Base-by-base conservation (phyloP, 2,329 filamentous ascomycete genomes). In the Talaromyces sp. region DNA sequence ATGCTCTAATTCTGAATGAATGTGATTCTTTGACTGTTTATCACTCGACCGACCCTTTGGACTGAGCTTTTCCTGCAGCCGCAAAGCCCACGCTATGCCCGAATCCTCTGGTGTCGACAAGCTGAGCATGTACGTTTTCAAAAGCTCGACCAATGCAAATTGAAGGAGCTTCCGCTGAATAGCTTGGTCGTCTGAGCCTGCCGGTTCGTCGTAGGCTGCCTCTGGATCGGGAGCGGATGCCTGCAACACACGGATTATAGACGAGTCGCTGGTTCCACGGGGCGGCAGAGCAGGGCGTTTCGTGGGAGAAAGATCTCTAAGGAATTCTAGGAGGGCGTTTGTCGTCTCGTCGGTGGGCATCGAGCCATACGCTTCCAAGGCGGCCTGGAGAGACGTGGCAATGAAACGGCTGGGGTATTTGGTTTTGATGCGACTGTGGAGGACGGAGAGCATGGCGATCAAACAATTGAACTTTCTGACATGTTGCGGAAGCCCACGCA, bases 381-480 rank as follows among this genome's bases (percentile, higher is more conserved):
- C 81, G 10, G 86, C 85, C 63, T 88, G 85, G 6, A 88, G 75
- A 25, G 84, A 86, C 0, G 85, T 87, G 9, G 85, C 85, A 15
- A 88, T 76, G 66, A 88, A 88, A 1, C 85, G 81, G 66, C 85
- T 88, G 0, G 86, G 85, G 52, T 81, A 83, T 68, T 86, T 86
- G 3, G 86, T 87, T 72, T 85, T 85, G 69, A 88, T 85, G 22
- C 86, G 79, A 4, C 78, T 78, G 69, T 88, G 86, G 17, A 88
- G 74, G 11, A 82, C 79, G 0, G 82, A 77, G 2, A 88, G 76
- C 79, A 88, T 82, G 1, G 73, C 72, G 17, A 79, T 57, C 28
- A 76, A 68, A n/a, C 70, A 70, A 52, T 74, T 81, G 78, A 62
- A 85, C 53, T 72, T 69, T 10, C 70, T 49, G n/a, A 73, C 65